Evolutionary conservation across 192 early-diverging fungal species (phyloP).

Genomic region (Gaertneriomyces sp.): DNA sequence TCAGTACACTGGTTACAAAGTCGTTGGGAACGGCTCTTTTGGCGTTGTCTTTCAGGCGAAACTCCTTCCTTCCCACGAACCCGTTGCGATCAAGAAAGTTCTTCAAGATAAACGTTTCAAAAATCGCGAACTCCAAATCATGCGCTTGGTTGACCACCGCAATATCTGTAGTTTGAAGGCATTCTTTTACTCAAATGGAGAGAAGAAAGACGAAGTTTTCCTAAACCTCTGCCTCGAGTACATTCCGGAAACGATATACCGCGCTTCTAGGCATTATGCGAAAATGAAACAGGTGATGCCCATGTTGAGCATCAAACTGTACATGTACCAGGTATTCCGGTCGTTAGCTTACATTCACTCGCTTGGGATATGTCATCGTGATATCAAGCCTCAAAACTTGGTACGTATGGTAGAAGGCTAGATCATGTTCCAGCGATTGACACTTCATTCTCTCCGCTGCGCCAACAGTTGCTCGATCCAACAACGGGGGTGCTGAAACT

Average conservation of each 20-base stretch:
- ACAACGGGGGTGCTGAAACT: slow-evolving; percentile 89
- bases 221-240: slow-evolving; percentile 94
- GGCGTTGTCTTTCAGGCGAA: slow-evolving; percentile 97
- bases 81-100: slow-evolving; percentile 97
- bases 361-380: slow-evolving; percentile 96
- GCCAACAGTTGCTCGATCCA: slow-evolving; percentile 72
- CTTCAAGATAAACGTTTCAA: slow-evolving; percentile 96
- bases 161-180: slow-evolving; percentile 88
- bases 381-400: slow-evolving; percentile 99
- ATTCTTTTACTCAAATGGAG: slow-evolving; percentile 94
- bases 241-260: slow-evolving; percentile 94
- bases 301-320: slow-evolving; percentile 91
- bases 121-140: slow-evolving; percentile 91
- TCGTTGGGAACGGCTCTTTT: slow-evolving; percentile 96
- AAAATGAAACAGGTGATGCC: slow-evolving; percentile 94
- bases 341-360: slow-evolving; percentile 96
- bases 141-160: slow-evolving; percentile 86
- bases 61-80: slow-evolving; percentile 71
- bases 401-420: slow-evolving; percentile 24
- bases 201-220: slow-evolving; percentile 92
- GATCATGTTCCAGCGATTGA: slow-evolving; percentile 1
- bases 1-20: slow-evolving; percentile 85
- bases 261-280: slow-evolving; percentile 84
- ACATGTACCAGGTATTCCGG: slow-evolving; percentile 98
- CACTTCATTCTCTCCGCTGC: background rate